phyloP scores from a whole-genome alignment of 176 grass and related monocot genomes.

The Hyparrhenia diplandra region DNA sequence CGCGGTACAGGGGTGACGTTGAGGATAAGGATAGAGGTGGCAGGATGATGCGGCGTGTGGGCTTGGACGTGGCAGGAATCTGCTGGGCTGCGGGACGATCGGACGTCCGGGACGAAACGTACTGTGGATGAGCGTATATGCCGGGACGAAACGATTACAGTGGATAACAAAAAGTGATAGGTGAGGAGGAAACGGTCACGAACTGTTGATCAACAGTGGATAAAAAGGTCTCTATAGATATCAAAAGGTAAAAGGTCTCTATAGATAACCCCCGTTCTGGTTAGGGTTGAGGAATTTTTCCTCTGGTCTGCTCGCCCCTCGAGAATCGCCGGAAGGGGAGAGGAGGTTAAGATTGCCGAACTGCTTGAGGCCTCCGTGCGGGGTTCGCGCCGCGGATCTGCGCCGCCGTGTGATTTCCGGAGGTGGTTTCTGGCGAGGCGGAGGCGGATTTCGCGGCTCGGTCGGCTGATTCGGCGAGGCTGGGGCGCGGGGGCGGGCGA shows the following conservation, averaged over 20 bases:
- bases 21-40: no score
- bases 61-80: no score
- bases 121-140: no score
- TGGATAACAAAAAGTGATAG: no score
- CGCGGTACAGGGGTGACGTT: no score
- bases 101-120: no score
- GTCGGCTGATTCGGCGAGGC: conserved; percentile 43
- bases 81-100: no score
- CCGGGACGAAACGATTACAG: no score
- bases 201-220: no score
- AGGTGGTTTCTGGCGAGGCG: no score
- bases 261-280: background rate
- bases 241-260: background rate
- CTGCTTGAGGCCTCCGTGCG: background rate
- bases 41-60: no score
- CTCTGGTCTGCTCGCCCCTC: background rate
- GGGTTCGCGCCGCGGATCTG: background rate
- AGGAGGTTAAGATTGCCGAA: background rate
- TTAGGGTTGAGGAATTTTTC: conserved; percentile 5
- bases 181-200: no score
- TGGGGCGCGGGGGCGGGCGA: conserved; percentile 87
- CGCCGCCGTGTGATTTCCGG: background rate
- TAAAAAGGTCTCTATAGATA: background rate
- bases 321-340: background rate
- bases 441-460: background rate